A percentile compares a stretch with the other conserved stretches of the same genome.
Evolutionary conservation across 176 grass and related monocot species (phyloP).

Genomic region (Paspalum notatum): DNA sequence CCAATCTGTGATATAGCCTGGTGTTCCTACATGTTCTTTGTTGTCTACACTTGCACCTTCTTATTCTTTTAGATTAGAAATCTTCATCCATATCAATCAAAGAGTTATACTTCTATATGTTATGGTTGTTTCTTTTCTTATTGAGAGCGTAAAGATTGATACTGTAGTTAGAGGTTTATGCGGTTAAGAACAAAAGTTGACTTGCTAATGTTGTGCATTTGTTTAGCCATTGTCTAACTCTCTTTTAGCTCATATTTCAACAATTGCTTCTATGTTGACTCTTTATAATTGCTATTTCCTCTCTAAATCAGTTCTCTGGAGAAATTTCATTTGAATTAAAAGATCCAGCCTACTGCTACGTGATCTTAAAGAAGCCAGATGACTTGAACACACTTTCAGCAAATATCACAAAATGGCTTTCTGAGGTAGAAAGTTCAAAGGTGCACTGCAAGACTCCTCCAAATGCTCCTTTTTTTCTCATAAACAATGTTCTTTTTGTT

Average conservation of each 20-base stretch:
- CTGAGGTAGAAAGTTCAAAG: slow-evolving; percentile 90
- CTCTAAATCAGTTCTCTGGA: slow-evolving; percentile 66
- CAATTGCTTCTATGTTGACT: slow-evolving; percentile 14
- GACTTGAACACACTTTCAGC: slow-evolving; percentile 71
- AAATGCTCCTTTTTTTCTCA: not conserved
- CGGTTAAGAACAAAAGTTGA: not conserved
- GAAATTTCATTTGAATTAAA: slow-evolving; percentile 92
- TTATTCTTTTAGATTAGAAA: slow-evolving; percentile 25
- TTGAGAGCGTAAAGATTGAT: slow-evolving; percentile 7
- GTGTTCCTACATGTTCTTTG: slow-evolving; percentile 1
- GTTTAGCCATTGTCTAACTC: not conserved
- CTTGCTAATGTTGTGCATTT: slow-evolving; percentile 10
- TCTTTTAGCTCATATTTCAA: slow-evolving; percentile 14
- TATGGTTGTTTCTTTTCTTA: not conserved
- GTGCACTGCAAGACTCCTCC: slow-evolving; percentile 30
- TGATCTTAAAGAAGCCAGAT: slow-evolving; percentile 77
- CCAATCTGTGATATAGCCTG: slow-evolving; percentile 3
- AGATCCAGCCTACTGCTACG: slow-evolving; percentile 81
- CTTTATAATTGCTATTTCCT: slow-evolving; percentile 30
- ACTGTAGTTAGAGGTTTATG: not conserved
- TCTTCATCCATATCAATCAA: slow-evolving; percentile 10
- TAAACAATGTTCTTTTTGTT: slow-evolving; percentile 18
- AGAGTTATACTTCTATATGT: not conserved
- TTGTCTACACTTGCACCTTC: slow-evolving; percentile 6
- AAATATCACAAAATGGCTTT: slow-evolving; percentile 80